These are phyloP conservation scores for Ramichloridium luteum DNA, from an alignment of 2,329 filamentous ascomycete genomes.

Conservation along the genomic window DNA sequence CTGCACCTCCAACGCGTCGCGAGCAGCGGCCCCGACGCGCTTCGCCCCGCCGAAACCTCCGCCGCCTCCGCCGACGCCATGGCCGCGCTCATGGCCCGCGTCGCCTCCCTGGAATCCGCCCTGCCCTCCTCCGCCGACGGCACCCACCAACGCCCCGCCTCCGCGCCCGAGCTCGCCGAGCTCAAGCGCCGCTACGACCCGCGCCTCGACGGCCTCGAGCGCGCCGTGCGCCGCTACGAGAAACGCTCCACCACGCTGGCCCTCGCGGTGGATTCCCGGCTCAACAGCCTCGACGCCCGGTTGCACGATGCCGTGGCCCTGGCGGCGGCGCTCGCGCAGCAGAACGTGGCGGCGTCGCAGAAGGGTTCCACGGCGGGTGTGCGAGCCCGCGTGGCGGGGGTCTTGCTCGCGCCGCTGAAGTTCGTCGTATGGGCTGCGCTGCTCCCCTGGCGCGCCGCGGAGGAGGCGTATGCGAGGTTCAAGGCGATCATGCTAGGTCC, in stretches of 20 bases:
- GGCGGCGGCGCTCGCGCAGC: constrained; percentile 58
- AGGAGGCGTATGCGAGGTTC: constrained; percentile 15
- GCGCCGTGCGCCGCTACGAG: constrained; percentile 81
- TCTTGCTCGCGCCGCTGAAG: constrained; percentile 11
- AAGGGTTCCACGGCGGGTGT: constrained; percentile 18
- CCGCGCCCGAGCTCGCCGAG: constrained; percentile 32
- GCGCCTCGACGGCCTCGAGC: constrained; percentile 76
- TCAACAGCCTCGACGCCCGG: constrained; percentile 58
- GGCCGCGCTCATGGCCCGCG: constrained; percentile 16
- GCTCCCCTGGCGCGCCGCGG: constrained; percentile 12
- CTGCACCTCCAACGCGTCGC: constrained; percentile 70
- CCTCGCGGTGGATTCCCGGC: constrained; percentile 61
- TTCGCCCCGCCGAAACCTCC: constrained; percentile 24
- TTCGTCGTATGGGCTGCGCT: constrained; percentile 10
- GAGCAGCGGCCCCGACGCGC: constrained; percentile 15
- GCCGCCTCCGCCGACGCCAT: constrained; percentile 2
- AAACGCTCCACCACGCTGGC: constrained; percentile 69
- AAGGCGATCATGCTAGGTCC: constrained; percentile 14
- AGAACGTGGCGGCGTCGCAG: constrained; percentile 15
- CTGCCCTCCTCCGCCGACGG: constrained; percentile 12
- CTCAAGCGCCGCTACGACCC: constrained; percentile 58
- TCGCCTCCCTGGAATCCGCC: constrained; percentile 22
- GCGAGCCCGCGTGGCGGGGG: constrained; percentile 8
- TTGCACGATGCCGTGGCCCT: constrained; percentile 68
- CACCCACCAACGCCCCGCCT: constrained; percentile 21